phyloP scores from a whole-genome alignment of 2,329 filamentous ascomycete species.

The Cercospora brassicicola region DNA sequence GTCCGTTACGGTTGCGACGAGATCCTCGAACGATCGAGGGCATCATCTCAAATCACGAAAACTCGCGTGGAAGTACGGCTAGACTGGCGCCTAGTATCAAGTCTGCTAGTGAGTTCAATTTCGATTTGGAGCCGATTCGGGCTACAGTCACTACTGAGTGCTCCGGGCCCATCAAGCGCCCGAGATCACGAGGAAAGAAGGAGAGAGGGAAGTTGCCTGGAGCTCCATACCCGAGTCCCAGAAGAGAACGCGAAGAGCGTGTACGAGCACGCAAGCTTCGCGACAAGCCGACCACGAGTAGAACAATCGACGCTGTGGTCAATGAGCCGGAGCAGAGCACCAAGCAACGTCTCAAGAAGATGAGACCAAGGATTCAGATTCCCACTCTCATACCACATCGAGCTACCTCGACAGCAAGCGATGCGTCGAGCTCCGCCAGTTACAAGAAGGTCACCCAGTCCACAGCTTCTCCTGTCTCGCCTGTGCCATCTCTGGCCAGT shows the following conservation, averaged over 20 bases:
- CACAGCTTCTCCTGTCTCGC: conserved; percentile 33
- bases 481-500: conserved; percentile 30
- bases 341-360: conserved; percentile 33
- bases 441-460: conserved; percentile 35
- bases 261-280: conserved; percentile 39
- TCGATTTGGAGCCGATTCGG: conserved; percentile 28
- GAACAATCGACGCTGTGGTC: conserved; percentile 34
- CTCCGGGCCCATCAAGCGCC: conserved; percentile 37
- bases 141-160: conserved; percentile 38
- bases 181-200: conserved; percentile 31
- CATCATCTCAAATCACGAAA: conserved; percentile 26
- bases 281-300: conserved; percentile 31
- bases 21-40: conserved; percentile 34
- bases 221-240: conserved; percentile 23
- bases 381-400: conserved; percentile 32
- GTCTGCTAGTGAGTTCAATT: conserved; percentile 32
- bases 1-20: conserved; percentile 34
- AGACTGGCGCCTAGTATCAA: conserved; percentile 35
- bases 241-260: conserved; percentile 37
- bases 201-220: conserved; percentile 18
- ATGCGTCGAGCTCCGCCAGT: conserved; percentile 33
- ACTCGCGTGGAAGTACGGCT: conserved; percentile 28
- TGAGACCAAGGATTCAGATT: conserved; percentile 37
- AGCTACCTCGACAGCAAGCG: conserved; percentile 30
- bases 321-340: conserved; percentile 24